phyloP scores from a whole-genome alignment of 2,329 filamentous ascomycete genomes.

The Eutypella sp. region DNA sequence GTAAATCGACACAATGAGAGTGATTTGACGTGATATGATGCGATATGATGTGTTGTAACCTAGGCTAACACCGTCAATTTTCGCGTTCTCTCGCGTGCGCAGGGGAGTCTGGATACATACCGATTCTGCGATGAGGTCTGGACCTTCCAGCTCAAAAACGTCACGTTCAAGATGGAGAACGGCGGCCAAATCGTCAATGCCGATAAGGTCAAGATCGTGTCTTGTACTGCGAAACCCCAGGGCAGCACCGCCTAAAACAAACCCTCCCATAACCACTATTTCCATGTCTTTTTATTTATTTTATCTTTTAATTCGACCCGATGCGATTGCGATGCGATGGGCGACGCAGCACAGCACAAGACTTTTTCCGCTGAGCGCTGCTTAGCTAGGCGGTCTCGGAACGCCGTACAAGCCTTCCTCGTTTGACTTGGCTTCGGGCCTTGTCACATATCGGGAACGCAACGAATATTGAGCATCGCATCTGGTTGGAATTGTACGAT shows the following conservation, averaged over 20 bases:
- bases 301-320: too few relatives aligned
- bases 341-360: too few relatives aligned
- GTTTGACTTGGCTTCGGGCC: neutral
- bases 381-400: neutral
- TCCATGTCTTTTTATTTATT: too few relatives aligned
- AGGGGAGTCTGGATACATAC: slow-evolving; percentile 97
- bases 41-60: too few relatives aligned
- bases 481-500: neutral
- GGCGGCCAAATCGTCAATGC: slow-evolving; percentile 66
- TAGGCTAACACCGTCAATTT: too few relatives aligned
- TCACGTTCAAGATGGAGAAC: slow-evolving; percentile 96
- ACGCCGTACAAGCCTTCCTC: neutral
- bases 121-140: slow-evolving; percentile 99
- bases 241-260: slow-evolving; percentile 12
- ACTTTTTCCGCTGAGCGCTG: too few relatives aligned
- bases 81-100: slow-evolving; percentile 4
- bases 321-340: too few relatives aligned
- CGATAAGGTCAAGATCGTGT: slow-evolving; percentile 97
- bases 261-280: neutral
- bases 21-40: too few relatives aligned
- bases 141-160: slow-evolving; percentile 98
- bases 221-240: slow-evolving; percentile 78
- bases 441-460: too few relatives aligned
- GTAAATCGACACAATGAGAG: slow-evolving; percentile 48
- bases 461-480: neutral